These are phyloP conservation scores for Copromyces sp. DNA, from an alignment of 495 filamentous ascomycete genomes.

Conservation along the genomic window DNA sequence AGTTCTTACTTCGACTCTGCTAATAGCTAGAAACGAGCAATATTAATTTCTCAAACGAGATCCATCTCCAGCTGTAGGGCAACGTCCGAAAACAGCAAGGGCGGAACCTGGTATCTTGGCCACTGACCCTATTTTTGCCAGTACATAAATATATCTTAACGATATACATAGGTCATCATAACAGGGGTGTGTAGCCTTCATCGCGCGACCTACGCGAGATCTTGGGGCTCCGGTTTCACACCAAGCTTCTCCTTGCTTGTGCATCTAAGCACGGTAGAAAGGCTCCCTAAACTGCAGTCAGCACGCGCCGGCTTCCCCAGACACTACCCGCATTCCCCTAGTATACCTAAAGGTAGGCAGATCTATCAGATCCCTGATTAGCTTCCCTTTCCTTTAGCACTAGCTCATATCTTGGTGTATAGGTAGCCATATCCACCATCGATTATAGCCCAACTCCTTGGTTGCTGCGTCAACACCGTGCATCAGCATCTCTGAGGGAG, in stretches of 20 bases:
- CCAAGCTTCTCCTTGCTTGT: slow-evolving; percentile 20
- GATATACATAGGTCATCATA: slow-evolving; percentile 19
- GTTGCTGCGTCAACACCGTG: slow-evolving; percentile 15
- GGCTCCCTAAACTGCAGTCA: slow-evolving; percentile 16
- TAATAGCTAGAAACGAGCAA: slow-evolving; percentile 1
- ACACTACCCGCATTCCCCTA: background rate
- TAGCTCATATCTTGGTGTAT: background rate
- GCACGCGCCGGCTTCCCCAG: slow-evolving; percentile 9
- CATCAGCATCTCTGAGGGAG: slow-evolving; percentile 13
- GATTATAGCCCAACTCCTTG: slow-evolving; percentile 19
- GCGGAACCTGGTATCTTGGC: slow-evolving; percentile 20
- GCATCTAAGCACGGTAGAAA: slow-evolving; percentile 26
- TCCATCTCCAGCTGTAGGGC: slow-evolving; percentile 11
- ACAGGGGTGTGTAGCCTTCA: slow-evolving; percentile 20
- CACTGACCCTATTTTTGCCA: slow-evolving; percentile 18
- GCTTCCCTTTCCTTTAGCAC: background rate
- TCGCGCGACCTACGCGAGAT: slow-evolving; percentile 22
- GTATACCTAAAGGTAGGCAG: background rate
- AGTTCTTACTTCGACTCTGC: background rate
- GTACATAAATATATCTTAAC: slow-evolving; percentile 19
- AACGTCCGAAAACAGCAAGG: slow-evolving; percentile 29
- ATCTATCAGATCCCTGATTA: background rate
- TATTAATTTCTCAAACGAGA: background rate
- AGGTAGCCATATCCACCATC: slow-evolving; percentile 7
- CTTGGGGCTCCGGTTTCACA: slow-evolving; percentile 21